These are phyloP conservation scores for Scolecobasidium constrictum DNA, from an alignment of 2,329 filamentous ascomycete species.

Conservation along the genomic window DNA sequence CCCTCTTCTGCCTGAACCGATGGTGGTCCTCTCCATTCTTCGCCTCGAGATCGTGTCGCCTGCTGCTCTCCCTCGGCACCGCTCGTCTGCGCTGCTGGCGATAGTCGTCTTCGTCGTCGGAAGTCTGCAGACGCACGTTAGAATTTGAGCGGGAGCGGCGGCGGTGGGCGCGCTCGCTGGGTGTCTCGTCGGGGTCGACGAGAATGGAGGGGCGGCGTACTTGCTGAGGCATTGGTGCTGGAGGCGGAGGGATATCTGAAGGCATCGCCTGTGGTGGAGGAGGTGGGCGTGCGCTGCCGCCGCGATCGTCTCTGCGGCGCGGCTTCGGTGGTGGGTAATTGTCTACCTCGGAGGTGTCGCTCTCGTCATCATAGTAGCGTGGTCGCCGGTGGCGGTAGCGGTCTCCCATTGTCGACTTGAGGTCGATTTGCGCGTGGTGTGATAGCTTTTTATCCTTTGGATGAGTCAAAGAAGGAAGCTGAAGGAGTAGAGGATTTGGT, in stretches of 20 bases:
- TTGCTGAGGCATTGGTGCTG: neutral
- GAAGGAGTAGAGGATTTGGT: no score
- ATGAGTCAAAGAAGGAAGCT: no score
- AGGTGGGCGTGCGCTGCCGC: no score
- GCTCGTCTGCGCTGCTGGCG: neutral
- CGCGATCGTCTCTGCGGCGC: neutral
- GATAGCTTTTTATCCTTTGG: no score
- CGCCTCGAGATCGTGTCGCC: slow-evolving; percentile 18
- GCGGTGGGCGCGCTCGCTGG: slow-evolving; percentile 5
- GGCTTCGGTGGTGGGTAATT: slow-evolving; percentile 2
- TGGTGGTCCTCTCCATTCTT: slow-evolving; percentile 19
- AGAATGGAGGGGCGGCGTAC: slow-evolving; percentile 8
- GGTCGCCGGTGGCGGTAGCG: slow-evolving; percentile 6
- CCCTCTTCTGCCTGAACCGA: slow-evolving; percentile 21
- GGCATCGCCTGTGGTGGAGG: neutral
- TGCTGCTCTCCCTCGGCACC: neutral
- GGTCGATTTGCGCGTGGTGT: no score
- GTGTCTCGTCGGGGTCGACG: slow-evolving; percentile 6
- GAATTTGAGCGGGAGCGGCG: slow-evolving; percentile 3
- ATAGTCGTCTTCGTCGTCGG: slow-evolving; percentile 7
- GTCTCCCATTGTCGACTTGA: neutral
- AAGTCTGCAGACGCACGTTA: slow-evolving; percentile 7
- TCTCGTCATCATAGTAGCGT: slow-evolving; percentile 2
- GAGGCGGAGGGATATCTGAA: neutral
- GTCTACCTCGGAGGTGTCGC: neutral